Evolutionary conservation across 2,329 filamentous ascomycete species (phyloP), one percentile per base, ranked within the genome.

Genomic region (Lithohypha guttulata): DNA sequence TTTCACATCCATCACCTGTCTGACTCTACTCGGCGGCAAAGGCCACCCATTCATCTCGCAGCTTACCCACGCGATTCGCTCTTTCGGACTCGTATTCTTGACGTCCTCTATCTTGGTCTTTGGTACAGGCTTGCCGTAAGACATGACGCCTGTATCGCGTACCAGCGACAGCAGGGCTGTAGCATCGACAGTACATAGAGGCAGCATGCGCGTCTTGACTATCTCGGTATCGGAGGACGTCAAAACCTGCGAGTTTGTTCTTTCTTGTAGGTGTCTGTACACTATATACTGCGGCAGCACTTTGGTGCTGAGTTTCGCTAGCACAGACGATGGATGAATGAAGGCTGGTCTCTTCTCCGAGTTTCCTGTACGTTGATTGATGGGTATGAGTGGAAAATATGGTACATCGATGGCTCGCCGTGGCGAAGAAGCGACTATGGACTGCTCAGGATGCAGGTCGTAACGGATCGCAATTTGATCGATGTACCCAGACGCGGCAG

Each of bases 401-500:
- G 89, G 83, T 2, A 96, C 83, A 51, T 96, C 86, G 48, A 91
- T 93, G 2, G 87, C 83, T n/a, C 86, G 76, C 35, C 76, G 77
- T 0, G 87, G 84, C 45, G 82, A 84, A 13, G 80, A 70, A 31
- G 68, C 62, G 38, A 71, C 62, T 45, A 80, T 77, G 1, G 79
- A 78, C 1, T 84, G 82, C 9, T 70, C 71, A 1, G 85, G 84
- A 0, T 84, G 71, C n/a, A 85, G 67, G 59, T 98, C 89, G 3
- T 84, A 84, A 44, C 91, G 83, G 51, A 96, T 86, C 31, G 91
- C 91, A 27, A 98, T 74, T 51, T 95, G 83, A 60, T 98, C 91
- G 53, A 96, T 77, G 63, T 95, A 96, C 1, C 89, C 91, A 0
- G 85, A 81, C 0, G 89, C 84, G 15, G 84, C 78, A 63, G 96